Percentiles rank a stretch among this genome's conserved stretches.
phyloP scores from a whole-genome alignment of 805 yeast genomes.

The Pichia rugopelliculosa region DNA sequence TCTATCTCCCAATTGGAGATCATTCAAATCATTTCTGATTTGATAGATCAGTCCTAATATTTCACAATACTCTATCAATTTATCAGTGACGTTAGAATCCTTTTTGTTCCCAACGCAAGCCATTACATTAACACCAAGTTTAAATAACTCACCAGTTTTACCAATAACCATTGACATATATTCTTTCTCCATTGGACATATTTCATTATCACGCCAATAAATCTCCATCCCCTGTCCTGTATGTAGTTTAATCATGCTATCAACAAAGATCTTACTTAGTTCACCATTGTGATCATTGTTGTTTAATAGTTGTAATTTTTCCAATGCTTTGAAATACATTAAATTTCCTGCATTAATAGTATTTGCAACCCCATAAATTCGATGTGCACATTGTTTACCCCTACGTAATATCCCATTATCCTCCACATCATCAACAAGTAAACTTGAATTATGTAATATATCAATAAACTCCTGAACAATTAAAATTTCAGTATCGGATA shows the following conservation, averaged over 20 bases:
- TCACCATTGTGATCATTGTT: conserved; percentile 9
- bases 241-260: conserved; percentile 76
- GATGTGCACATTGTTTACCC: conserved; percentile 75
- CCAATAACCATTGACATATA: conserved; percentile 78
- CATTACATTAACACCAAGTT: conserved; percentile 65
- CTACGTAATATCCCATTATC: conserved; percentile 66
- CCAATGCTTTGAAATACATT: conserved; percentile 70
- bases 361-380: conserved; percentile 66
- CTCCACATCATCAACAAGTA: conserved; percentile 82
- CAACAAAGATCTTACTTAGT: conserved; percentile 39
- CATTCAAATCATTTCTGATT: conserved; percentile 76
- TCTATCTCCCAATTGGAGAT: conserved; percentile 48
- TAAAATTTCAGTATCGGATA: conserved; percentile 32
- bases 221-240: conserved; percentile 87
- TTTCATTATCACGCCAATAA: conserved; percentile 70
- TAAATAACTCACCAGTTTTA: conserved; percentile 83
- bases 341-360: conserved; percentile 80
- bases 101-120: conserved; percentile 15
- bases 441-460: conserved; percentile 56
- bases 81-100: background rate
- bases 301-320: conserved; percentile 23
- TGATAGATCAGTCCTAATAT: conserved; percentile 79
- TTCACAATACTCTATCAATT: conserved; percentile 57
- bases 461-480: conserved; percentile 44
- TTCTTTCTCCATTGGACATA: conserved; percentile 53